phyloP scores from a whole-genome alignment of 352 stramenopile genomes.

The Phytophthora pinifolia region DNA sequence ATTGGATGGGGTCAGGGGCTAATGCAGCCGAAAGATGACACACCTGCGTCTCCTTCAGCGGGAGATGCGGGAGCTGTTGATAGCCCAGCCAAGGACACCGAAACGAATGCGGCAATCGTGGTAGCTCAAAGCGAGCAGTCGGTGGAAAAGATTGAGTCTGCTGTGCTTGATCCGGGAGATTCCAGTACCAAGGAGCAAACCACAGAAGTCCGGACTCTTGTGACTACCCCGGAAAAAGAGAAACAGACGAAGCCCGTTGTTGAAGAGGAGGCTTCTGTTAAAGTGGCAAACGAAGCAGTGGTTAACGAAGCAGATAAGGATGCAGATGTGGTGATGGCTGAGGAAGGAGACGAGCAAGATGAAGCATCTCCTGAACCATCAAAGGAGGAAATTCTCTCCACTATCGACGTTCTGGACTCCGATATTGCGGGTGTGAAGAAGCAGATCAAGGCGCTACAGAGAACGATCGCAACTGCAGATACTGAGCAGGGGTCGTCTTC shows the following conservation, averaged over 20 bases:
- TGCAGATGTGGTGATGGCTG: conserved; percentile 5
- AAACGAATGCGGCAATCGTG: conserved; percentile 1
- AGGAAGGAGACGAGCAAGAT: conserved; percentile 11
- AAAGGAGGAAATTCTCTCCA: conserved; percentile 80
- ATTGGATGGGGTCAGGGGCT: conserved; percentile 84
- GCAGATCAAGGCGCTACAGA: conserved; percentile 61
- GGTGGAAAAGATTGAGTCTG: conserved; percentile 8
- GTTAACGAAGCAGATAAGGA: conserved; percentile 6
- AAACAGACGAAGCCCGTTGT: conserved; percentile 3
- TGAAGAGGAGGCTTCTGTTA: not conserved
- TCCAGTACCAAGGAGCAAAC: not conserved
- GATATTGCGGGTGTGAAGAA: conserved; percentile 70
- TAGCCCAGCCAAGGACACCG: conserved; percentile 9
- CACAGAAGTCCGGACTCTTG: conserved; percentile 4
- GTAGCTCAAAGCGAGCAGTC: not conserved
- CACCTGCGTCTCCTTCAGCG: too few species aligned
- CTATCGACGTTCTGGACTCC: conserved; percentile 77
- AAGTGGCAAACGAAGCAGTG: not conserved
- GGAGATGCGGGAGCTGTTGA: not conserved
- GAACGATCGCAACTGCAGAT: conserved; percentile 44
- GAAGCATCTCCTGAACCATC: conserved; percentile 30
- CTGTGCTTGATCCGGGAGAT: not conserved
- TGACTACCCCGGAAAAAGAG: conserved; percentile 12
- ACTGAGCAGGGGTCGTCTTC: conserved; percentile 51
- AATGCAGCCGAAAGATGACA: conserved; percentile 42